These are phyloP conservation scores for Fusarium staphyleae DNA, from an alignment of 2,329 filamentous ascomycete genomes.

Conservation along the genomic window DNA sequence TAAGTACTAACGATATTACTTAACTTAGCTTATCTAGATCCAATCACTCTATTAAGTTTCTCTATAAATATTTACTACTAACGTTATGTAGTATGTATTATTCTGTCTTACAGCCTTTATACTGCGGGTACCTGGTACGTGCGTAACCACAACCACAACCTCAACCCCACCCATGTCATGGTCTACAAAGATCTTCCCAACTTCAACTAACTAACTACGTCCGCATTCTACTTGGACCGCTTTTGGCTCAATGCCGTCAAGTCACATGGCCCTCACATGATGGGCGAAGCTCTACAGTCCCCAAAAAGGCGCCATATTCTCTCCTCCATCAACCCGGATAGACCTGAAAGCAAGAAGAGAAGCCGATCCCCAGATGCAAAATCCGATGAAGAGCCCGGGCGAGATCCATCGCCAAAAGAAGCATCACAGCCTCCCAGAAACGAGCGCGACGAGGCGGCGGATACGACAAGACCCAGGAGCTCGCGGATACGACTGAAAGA, in stretches of 20 bases:
- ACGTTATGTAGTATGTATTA: too few relatives aligned
- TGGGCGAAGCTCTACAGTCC: slow-evolving; percentile 46
- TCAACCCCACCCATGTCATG: slow-evolving; percentile 15
- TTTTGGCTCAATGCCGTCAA: slow-evolving; percentile 18
- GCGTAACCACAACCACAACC: background rate
- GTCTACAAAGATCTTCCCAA: slow-evolving; percentile 1
- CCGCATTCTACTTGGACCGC: slow-evolving; percentile 1
- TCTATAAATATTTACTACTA: too few relatives aligned
- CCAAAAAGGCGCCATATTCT: slow-evolving; percentile 57
- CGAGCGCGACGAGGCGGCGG: slow-evolving; percentile 22
- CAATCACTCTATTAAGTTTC: too few relatives aligned
- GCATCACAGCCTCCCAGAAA: slow-evolving; percentile 11
- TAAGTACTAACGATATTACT: too few relatives aligned
- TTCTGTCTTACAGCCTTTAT: too few relatives aligned
- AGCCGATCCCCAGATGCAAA: slow-evolving; percentile 16
- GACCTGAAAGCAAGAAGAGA: slow-evolving; percentile 13
- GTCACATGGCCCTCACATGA: slow-evolving; percentile 40
- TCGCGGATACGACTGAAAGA: slow-evolving; percentile 48
- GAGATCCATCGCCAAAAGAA: slow-evolving; percentile 8
- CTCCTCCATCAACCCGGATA: slow-evolving; percentile 54
- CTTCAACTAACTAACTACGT: background rate
- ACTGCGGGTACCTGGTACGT: too few relatives aligned
- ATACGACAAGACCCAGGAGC: slow-evolving; percentile 40
- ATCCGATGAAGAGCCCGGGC: slow-evolving; percentile 10
- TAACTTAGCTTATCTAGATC: too few relatives aligned